These are phyloP conservation scores for Boletus sp. DNA, from an alignment of 768 basidiomycete species.

Conservation along the genomic window DNA sequence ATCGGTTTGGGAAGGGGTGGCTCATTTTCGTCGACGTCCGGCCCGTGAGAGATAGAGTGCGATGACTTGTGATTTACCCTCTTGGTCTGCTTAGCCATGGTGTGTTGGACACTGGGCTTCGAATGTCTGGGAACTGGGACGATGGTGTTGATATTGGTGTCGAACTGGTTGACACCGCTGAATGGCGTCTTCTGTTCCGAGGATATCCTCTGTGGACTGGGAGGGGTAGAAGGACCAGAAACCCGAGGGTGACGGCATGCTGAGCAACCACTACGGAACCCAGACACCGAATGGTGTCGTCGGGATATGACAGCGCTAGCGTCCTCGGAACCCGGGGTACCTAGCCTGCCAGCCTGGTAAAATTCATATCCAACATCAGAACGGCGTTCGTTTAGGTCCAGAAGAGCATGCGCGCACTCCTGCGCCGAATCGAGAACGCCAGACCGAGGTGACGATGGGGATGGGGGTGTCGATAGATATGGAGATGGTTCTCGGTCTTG, in stretches of 20 bases:
- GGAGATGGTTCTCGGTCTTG: background rate
- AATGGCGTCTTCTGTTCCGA: constrained; percentile 1
- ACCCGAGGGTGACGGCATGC: constrained; percentile 26
- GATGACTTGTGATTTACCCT: constrained; percentile 1
- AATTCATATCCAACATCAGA: background rate
- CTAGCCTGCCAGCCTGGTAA: background rate
- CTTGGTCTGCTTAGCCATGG: constrained; percentile 6
- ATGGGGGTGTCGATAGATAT: background rate
- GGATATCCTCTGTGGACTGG: constrained; percentile 3
- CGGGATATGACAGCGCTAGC: background rate
- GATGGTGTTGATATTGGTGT: background rate
- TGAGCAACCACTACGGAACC: constrained; percentile 30
- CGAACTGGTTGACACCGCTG: background rate
- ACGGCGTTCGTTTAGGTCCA: background rate
- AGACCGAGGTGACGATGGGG: constrained; percentile 5
- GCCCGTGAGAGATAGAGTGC: background rate
- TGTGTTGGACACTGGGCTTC: background rate
- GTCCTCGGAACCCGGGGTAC: constrained; percentile 18
- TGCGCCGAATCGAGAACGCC: background rate
- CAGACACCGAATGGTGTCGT: constrained; percentile 10
- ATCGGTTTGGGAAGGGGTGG: constrained; percentile 3
- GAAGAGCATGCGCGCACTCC: background rate
- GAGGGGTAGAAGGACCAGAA: constrained; percentile 11
- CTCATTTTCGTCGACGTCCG: constrained; percentile 21
- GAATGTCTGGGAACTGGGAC: background rate